Base-by-base conservation (phyloP, 768 basidiomycete species). In the Lentinula raphanica region DNA sequence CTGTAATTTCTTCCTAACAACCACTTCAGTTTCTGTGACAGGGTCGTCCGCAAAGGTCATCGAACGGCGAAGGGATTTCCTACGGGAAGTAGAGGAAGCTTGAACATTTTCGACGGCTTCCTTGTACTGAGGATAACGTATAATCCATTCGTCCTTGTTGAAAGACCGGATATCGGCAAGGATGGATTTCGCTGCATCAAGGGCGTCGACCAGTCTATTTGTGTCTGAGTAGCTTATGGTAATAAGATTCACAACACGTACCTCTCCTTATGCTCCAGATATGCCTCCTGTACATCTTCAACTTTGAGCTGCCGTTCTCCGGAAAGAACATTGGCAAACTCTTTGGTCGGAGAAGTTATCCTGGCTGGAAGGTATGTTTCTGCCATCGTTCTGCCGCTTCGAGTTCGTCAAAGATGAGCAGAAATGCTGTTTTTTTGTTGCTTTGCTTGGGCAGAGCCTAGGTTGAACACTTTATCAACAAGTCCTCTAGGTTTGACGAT, bases 21-120 rank as follows among this genome's bases (percentile, higher is more conserved):
- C 71, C 54, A 94, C 86, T 11, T 90, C 84, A 5, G 84, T 85
- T 61, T 84, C 77, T 56, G 76, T 77, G 6, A 77, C 71, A 1
- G 91, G 90, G 66, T 94, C 89, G 69, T 96, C 94, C 5, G 85
- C 90, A 68, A 95, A 94, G 38, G 90, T 87, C 44, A 94, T 78
- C 23, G 88, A 88, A 56, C 87, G 88, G 46, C 84, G 84, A 28
- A 81, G 68, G 35, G 62, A 58, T 64, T 77, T 74, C 57, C 75
- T 77, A 39, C 73, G 73, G 42, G 68, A 64, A 21, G 71, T 59
- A 61, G 71, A 64, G 1, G 73, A 50, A 12, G 68, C n/a, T 11
- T 69, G 55, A 19, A 71, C 65, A 2, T 71, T 63, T 13, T 61
- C 64, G 1, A 71, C 55, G 56, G 81, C 76, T 55, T 85, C 80